phyloP scores from a whole-genome alignment of 202 grass and related monocot genomes.

The Musa balbisiana region DNA sequence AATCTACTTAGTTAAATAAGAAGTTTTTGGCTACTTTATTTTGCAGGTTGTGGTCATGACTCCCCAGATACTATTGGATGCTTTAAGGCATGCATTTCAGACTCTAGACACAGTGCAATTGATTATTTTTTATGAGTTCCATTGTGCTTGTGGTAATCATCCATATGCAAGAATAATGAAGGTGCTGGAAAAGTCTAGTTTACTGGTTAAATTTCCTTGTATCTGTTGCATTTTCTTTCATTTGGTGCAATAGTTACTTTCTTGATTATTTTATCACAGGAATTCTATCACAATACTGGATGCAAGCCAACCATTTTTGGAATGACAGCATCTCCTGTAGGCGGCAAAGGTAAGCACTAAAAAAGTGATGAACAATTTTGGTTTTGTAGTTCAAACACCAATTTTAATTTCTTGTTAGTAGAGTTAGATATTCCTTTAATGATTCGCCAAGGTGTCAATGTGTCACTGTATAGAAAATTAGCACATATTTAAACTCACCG shows the following conservation, averaged over 20 bases:
- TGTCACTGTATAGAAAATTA: too few species aligned
- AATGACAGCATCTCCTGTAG: slow-evolving; percentile 3
- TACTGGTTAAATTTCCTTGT: not conserved
- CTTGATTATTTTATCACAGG: not conserved
- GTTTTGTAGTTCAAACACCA: too few species aligned
- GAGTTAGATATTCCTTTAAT: too few species aligned
- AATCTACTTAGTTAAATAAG: not conserved
- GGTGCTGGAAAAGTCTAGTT: not conserved
- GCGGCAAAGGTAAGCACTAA: not conserved
- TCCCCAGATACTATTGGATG: slow-evolving; percentile 15
- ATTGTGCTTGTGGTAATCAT: slow-evolving; percentile 12
- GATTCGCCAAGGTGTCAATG: too few species aligned
- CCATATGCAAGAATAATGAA: slow-evolving; percentile 20
- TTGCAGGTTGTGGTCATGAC: slow-evolving; percentile 15
- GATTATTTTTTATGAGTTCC: slow-evolving; percentile 11
- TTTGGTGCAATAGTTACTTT: not conserved
- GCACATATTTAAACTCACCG: too few species aligned
- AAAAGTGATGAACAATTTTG: too few species aligned
- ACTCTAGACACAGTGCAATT: slow-evolving; percentile 8
- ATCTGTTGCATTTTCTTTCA: not conserved
- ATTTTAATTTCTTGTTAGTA: too few species aligned
- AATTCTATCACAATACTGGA: slow-evolving; percentile 10
- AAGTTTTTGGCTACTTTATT: not conserved
- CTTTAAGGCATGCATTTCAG: slow-evolving; percentile 14
- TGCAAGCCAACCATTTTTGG: slow-evolving; percentile 14